These are phyloP conservation scores for Wilcoxina mikolae DNA, from an alignment of 495 filamentous ascomycete species.

Conservation along the genomic window DNA sequence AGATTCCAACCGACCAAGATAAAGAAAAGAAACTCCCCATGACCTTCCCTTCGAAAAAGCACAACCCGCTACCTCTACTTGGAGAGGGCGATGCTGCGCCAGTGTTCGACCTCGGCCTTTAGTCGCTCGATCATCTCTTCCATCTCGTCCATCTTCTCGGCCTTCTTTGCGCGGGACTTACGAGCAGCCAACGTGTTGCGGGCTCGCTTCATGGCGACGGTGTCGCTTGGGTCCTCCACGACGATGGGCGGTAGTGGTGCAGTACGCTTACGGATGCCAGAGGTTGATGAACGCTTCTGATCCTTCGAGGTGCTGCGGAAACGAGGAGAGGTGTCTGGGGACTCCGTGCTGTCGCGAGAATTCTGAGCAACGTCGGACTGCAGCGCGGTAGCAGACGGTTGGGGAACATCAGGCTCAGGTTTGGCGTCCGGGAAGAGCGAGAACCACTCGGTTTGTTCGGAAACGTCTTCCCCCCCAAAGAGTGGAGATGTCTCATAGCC, in stretches of 20 bases:
- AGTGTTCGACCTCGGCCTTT: conserved; percentile 38
- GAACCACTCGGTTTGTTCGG: conserved; percentile 38
- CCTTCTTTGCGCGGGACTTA: conserved; percentile 78
- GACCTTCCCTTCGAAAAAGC: no score
- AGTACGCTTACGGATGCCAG: conserved; percentile 60
- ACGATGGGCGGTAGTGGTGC: conserved; percentile 69
- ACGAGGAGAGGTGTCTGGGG: conserved; percentile 32
- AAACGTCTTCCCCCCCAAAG: conserved; percentile 35
- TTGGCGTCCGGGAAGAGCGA: conserved; percentile 52
- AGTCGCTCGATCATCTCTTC: conserved; percentile 39
- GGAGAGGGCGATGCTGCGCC: conserved; percentile 26
- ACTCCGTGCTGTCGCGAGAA: conserved; percentile 32
- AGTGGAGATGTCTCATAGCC: conserved; percentile 66
- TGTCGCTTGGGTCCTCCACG: conserved; percentile 56
- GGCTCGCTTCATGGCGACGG: conserved; percentile 73
- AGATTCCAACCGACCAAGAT: no score
- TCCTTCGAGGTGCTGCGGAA: conserved; percentile 36
- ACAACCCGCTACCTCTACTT: neutral
- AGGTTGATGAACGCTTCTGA: conserved; percentile 48
- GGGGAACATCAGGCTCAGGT: conserved; percentile 20
- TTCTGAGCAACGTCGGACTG: conserved; percentile 17
- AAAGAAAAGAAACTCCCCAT: no score
- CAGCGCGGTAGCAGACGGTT: neutral
- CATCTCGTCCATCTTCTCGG: conserved; percentile 51
- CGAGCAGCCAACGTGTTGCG: conserved; percentile 91